Base-by-base conservation (phyloP, 192 early-diverging fungal species). In the Entomortierella parvispora region DNA sequence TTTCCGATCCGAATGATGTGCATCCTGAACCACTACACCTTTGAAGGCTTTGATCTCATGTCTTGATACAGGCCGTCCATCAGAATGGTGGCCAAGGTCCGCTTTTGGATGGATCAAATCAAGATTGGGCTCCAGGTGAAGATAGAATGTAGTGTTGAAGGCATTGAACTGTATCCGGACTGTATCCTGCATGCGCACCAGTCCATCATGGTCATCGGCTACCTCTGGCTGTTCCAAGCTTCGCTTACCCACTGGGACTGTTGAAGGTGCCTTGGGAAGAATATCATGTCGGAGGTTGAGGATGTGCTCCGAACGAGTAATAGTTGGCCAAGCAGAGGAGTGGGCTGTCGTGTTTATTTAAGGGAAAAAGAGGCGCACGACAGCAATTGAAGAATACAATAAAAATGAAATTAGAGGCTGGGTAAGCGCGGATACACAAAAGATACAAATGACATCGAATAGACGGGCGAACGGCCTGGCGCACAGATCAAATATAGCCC, bases 61-160 rank as follows among this genome's bases (percentile, higher is more conserved):
- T 74, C 14, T 80, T 59, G 18, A 71, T n/a, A 65, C 55, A 18
- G 61, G 62, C 12, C 37, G 37, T 9, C 37, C 37, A 12, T 40
- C 37, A 5, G 37, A 40, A 22, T 72, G 65, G 17, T 43, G 48
- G 10, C 62, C 58, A 22, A 56, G 63, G 17, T 64, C 82, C 3
- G 88, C 89, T 3, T 89, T 68, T 1, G 90, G 87, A 68, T 93
- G 90, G 49, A 93, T 68, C 42, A 93, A 62, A 65, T 92, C 90
- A 17, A 77, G 54, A 72, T 93, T 93, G 28, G 90, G 90, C 64
- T 88, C 84, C 25, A 93, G 77, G 44, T 92, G 65, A 44, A 93
- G 71, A 49, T 71, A 65, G 55, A 91, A 91, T 1, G 91, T 90
- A 25, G 81, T 82, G 69, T 91, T 90, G 82, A 81, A 91, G 25